Evolutionary conservation across 345 rosid genomes (phyloP), one percentile per base, ranked within the genome.

Genomic region (Rhodomyrtus tomentosa): DNA sequence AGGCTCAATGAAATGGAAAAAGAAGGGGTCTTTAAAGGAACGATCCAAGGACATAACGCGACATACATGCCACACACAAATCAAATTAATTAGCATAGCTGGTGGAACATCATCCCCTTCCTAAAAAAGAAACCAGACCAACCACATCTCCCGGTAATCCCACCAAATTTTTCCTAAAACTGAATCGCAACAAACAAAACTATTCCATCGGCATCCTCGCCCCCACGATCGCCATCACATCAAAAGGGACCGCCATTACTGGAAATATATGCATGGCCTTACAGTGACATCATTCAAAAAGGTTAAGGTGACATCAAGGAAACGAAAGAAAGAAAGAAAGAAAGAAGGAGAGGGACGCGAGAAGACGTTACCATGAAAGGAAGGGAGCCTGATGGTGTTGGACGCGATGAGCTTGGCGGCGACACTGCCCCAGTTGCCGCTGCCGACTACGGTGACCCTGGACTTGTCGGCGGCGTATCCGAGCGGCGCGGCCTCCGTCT

Each of bases 361-460:
- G 52, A 42, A 7, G 13, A 50, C 27, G 84, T 7, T 80, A 97
- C 99, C 99, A 80, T 97, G 96, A 86, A 95, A 95, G 59, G 93
- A 94, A 85, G 86, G 58, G 86, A 95, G 93, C 85, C 88, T 92
- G 90, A 92, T 89, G 88, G 98, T 88, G 89, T 95, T 97, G 38
- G 94, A 95, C 81, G 98, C 99, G 88, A 97, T 92, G 93, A 97
- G 99, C 88, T 94, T 97, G 85, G 99, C 93, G 84, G 99, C 99
- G 49, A 95, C 99, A 84, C 98, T 97, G 38, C 99, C 99, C 99
- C 99, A 97, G 87, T 95, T 95, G 42, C 99, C 99, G 89, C 99
- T 95, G 1, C 99, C 99, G 11, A 97, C 93, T 72, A 95, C 91
- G 21, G 99, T 94, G 86, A 97, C 98, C 85, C 87, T 93, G 36